A percentile compares a stretch with the other conserved stretches of the same genome.
These are phyloP conservation scores for Xerocomus potaroensis DNA, from an alignment of 768 basidiomycete genomes.

Conservation along the genomic window DNA sequence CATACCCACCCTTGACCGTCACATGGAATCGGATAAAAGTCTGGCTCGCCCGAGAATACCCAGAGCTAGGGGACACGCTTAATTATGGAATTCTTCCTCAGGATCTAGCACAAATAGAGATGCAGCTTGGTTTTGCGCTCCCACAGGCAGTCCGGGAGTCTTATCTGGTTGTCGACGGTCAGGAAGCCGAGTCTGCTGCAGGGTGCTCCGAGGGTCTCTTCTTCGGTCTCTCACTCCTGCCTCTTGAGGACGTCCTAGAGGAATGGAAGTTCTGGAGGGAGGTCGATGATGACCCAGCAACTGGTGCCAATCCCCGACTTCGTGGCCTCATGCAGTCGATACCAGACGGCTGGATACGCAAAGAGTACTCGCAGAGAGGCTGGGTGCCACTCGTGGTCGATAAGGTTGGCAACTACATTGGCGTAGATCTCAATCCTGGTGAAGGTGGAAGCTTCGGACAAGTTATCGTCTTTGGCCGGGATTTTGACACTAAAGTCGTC, in stretches of 20 bases:
- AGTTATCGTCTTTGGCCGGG: constrained; percentile 97
- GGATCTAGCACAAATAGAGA: constrained; percentile 77
- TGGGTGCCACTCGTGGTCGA: constrained; percentile 97
- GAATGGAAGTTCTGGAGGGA: constrained; percentile 98
- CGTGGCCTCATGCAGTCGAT: constrained; percentile 81
- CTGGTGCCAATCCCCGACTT: constrained; percentile 74
- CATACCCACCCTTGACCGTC: constrained; percentile 73
- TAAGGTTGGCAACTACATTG: constrained; percentile 94
- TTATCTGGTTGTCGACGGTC: constrained; percentile 84
- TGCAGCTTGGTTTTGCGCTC: constrained; percentile 78
- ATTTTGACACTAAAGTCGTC: constrained; percentile 97
- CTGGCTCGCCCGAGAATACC: constrained; percentile 86
- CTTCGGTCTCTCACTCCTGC: constrained; percentile 90
- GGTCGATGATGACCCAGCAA: constrained; percentile 83
- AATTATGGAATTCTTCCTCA: constrained; percentile 84
- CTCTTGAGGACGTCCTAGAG: constrained; percentile 87
- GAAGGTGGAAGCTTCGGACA: constrained; percentile 77
- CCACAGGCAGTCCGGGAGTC: constrained; percentile 89
- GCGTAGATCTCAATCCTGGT: constrained; percentile 88
- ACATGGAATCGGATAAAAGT: constrained; percentile 81
- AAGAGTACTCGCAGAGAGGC: constrained; percentile 87
- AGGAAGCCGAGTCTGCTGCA: constrained; percentile 86
- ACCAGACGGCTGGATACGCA: constrained; percentile 85
- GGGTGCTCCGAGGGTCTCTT: constrained; percentile 90
- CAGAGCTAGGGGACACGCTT: constrained; percentile 92